These are phyloP conservation scores for Colletotrichum cordylinicola DNA, from an alignment of 2,329 filamentous ascomycete species.

Conservation along the genomic window DNA sequence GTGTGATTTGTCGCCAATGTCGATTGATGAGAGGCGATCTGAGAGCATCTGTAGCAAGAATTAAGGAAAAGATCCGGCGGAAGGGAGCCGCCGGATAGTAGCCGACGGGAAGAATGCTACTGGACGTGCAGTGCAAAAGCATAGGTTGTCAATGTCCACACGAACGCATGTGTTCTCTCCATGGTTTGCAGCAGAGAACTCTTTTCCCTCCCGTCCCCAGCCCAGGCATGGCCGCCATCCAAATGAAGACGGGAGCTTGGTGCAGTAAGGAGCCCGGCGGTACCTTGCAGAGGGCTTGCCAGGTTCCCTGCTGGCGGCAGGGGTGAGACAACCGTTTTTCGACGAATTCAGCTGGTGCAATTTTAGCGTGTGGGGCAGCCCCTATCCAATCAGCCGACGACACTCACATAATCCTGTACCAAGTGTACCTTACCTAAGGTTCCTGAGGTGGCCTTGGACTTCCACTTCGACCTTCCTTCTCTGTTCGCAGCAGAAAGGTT, in stretches of 20 bases:
- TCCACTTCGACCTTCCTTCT: neutral
- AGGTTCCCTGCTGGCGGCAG: constrained; percentile 1
- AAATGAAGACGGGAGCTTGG: neutral
- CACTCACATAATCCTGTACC: no score
- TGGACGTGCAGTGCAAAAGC: neutral
- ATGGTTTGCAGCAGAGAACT: neutral
- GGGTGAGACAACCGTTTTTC: constrained; percentile 21
- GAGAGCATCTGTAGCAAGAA: neutral
- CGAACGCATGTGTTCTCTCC: neutral
- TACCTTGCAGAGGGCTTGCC: constrained; percentile 1
- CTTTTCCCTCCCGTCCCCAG: neutral
- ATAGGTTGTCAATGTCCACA: neutral
- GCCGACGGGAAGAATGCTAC: neutral
- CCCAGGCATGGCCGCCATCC: neutral
- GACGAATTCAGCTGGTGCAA: constrained; percentile 13
- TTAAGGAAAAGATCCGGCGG: neutral
- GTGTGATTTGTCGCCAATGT: neutral
- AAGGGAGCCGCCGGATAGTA: neutral
- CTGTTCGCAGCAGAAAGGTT: neutral
- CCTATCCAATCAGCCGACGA: neutral
- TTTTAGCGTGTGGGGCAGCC: neutral
- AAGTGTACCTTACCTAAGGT: neutral
- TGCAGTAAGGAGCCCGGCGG: neutral
- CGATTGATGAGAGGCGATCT: neutral
- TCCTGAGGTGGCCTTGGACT: neutral